A percentile compares a stretch with the other conserved stretches of the same genome.
Evolutionary conservation across 2,329 filamentous ascomycete genomes (phyloP).

Genomic region (Aureobasidium musti): DNA sequence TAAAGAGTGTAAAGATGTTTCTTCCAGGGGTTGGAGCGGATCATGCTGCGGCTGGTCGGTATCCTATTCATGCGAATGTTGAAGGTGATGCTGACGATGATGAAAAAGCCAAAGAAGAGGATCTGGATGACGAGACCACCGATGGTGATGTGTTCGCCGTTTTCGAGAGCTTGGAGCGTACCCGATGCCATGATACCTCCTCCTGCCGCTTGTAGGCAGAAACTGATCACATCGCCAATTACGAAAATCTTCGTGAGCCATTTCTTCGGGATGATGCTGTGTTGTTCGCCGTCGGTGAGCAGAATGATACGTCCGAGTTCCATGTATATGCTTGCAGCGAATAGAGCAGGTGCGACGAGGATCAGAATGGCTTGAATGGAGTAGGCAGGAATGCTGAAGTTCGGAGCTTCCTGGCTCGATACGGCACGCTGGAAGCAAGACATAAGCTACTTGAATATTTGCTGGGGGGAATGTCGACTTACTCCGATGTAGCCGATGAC

Average conservation of each 20-base stretch:
- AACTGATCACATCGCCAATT: slow-evolving; percentile 51
- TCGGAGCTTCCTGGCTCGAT: slow-evolving; percentile 46
- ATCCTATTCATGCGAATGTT: slow-evolving; percentile 35
- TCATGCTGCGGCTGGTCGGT: slow-evolving; percentile 32
- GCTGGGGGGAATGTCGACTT: slow-evolving; percentile 37
- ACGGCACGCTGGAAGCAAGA: slow-evolving; percentile 47
- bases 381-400: slow-evolving; percentile 48
- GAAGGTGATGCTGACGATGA: slow-evolving; percentile 40
- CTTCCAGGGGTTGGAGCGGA: slow-evolving; percentile 40
- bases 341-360: slow-evolving; percentile 53
- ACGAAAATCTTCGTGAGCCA: slow-evolving; percentile 55
- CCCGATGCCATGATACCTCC: slow-evolving; percentile 47
- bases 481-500: slow-evolving; percentile 56
- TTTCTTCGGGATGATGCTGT: slow-evolving; percentile 47
- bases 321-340: slow-evolving; percentile 56
- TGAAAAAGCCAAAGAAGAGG: slow-evolving; percentile 55
- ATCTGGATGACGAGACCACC: slow-evolving; percentile 55
- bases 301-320: slow-evolving; percentile 51
- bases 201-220: slow-evolving; percentile 51
- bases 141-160: slow-evolving; percentile 50
- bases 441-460: slow-evolving; percentile 28
- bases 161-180: slow-evolving; percentile 36
- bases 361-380: slow-evolving; percentile 50
- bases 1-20: slow-evolving; percentile 50
- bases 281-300: slow-evolving; percentile 46